phyloP scores from a whole-genome alignment of 2,329 filamentous ascomycete species.

The Venturia aucupariae region DNA sequence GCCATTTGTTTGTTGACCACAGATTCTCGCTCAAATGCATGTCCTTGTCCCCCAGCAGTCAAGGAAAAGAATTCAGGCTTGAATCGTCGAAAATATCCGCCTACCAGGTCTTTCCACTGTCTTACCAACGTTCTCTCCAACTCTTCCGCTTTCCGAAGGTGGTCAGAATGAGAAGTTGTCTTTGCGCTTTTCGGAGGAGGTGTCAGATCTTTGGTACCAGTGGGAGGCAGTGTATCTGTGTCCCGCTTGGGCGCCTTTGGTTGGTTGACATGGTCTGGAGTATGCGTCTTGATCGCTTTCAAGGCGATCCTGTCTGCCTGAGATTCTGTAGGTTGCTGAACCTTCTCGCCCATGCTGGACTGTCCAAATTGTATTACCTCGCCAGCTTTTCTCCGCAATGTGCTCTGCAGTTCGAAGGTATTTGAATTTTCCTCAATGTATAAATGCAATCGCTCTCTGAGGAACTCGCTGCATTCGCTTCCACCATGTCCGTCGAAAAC shows the following conservation, averaged over 20 bases:
- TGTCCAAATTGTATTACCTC: slow-evolving; percentile 14
- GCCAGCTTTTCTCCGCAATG: slow-evolving; percentile 42
- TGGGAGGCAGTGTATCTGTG: slow-evolving; percentile 18
- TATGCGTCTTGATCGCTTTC: slow-evolving; percentile 39
- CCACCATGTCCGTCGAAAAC: slow-evolving; percentile 96
- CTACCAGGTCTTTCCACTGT: slow-evolving; percentile 75
- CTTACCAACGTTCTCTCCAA: slow-evolving; percentile 63
- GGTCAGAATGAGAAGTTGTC: slow-evolving; percentile 30
- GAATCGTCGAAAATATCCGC: slow-evolving; percentile 91
- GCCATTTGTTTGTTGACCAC: slow-evolving; percentile 21
- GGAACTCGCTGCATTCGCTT: slow-evolving; percentile 74
- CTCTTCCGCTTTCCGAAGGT: slow-evolving; percentile 52
- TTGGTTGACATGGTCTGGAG: slow-evolving; percentile 15
- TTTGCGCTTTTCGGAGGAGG: slow-evolving; percentile 10
- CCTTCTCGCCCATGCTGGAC: slow-evolving; percentile 15
- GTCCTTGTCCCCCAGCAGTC: slow-evolving; percentile 29
- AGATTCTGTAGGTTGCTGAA: slow-evolving; percentile 19
- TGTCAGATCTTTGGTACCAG: slow-evolving; percentile 9
- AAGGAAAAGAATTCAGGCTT: slow-evolving; percentile 66
- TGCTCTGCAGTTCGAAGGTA: slow-evolving; percentile 70
- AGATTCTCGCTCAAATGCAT: slow-evolving; percentile 26
- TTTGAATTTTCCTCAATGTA: slow-evolving; percentile 78
- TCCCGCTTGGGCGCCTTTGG: slow-evolving; percentile 26
- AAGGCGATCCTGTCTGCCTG: slow-evolving; percentile 27
- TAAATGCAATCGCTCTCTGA: slow-evolving; percentile 73